Conservation (phyloP, 1,284 basidiomycete species). For the Takashimella tepidaria region DNA sequence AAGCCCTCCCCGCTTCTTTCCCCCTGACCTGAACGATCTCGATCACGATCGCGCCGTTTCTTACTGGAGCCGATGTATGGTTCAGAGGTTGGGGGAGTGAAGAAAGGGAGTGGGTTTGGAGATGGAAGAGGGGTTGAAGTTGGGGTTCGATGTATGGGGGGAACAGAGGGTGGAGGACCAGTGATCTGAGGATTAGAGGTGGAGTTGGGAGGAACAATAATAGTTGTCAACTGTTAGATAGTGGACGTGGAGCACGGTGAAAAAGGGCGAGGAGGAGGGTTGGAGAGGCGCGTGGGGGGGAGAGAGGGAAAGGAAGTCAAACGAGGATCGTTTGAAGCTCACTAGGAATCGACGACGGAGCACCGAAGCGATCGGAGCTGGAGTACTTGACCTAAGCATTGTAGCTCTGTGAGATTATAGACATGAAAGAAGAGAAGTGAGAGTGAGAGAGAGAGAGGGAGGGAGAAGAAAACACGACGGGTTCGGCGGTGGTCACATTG, state of each 20-base stretch:
- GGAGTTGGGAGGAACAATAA: no score
- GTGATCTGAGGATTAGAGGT: conserved; percentile 33
- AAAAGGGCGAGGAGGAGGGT: neutral
- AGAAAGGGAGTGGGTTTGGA: conserved; percentile 35
- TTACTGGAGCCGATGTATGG: conserved; percentile 22
- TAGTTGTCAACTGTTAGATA: no score
- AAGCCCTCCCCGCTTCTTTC: conserved; percentile 28
- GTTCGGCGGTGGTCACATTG: no score
- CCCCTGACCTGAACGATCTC: conserved; percentile 37
- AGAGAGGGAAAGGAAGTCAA: neutral
- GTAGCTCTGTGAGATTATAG: no score
- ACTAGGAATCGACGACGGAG: no score
- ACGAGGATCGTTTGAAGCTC: no score
- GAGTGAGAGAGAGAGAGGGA: no score
- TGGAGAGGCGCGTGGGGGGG: neutral
- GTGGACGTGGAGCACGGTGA: neutral
- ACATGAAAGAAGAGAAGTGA: no score
- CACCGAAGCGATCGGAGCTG: no score
- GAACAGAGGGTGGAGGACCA: conserved; percentile 37
- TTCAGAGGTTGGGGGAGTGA: conserved; percentile 20
- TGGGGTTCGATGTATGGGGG: conserved; percentile 21
- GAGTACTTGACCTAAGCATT: no score
- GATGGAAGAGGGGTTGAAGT: conserved; percentile 29
- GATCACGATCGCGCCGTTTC: conserved; percentile 8
- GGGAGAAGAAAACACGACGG: no score